Evolutionary conservation across 257 asterid species (phyloP).

Genomic region (Lithospermum erythrorhizon): DNA sequence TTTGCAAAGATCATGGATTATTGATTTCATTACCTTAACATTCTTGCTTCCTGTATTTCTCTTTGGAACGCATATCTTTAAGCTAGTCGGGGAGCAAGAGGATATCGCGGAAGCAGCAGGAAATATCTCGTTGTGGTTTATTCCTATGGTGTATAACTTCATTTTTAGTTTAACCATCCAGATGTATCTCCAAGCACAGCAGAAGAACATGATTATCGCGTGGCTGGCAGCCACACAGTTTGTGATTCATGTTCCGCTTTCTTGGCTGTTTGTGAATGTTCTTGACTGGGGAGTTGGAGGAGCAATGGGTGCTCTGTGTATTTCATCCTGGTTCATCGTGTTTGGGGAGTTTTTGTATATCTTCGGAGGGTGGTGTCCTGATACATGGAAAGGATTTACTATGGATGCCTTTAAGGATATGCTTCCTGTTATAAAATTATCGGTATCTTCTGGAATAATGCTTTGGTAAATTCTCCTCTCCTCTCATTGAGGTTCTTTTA

Average conservation of each 20-base stretch:
- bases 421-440: conserved; percentile 74
- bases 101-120: conserved; percentile 55
- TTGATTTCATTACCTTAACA: conserved; percentile 52
- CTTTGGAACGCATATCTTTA: conserved; percentile 52
- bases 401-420: conserved; percentile 58
- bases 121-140: conserved; percentile 59
- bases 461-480: conserved; percentile 41
- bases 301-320: conserved; percentile 61
- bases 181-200: conserved; percentile 90
- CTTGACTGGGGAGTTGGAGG: conserved; percentile 56
- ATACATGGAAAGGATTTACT: conserved; percentile 70
- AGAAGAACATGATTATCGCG: conserved; percentile 63
- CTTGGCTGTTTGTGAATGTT: conserved; percentile 48
- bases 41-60: conserved; percentile 52
- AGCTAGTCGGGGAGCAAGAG: conserved; percentile 49
- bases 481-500: background rate
- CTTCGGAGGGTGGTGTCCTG: conserved; percentile 81
- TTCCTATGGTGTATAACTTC: conserved; percentile 33
- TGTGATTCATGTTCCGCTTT: conserved; percentile 54
- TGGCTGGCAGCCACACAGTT: conserved; percentile 48
- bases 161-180: conserved; percentile 57
- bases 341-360: conserved; percentile 59
- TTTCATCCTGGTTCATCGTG: conserved; percentile 55
- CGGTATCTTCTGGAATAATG: conserved; percentile 78
- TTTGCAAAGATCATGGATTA: conserved; percentile 90